A percentile compares a stretch with the other conserved stretches of the same genome.
phyloP scores from a whole-genome alignment of 2,329 filamentous ascomycete genomes.

The Stemphylium beticola region DNA sequence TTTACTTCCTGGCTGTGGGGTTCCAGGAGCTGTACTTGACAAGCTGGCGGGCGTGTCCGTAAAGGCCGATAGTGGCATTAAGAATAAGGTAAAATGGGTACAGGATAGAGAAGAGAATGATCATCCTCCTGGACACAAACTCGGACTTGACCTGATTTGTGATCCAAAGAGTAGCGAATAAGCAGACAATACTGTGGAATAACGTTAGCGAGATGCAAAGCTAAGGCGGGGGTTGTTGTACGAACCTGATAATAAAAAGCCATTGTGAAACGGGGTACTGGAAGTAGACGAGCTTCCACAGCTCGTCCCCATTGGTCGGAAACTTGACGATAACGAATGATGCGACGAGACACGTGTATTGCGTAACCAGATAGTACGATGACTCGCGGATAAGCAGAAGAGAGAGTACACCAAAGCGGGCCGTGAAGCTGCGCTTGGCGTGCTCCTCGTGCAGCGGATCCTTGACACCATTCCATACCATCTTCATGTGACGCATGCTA shows the following conservation, averaged over 20 bases:
- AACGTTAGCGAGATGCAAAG: constrained; percentile 19
- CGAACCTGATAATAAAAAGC: constrained; percentile 55
- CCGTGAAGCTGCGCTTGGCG: constrained; percentile 43
- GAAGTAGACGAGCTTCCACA: constrained; percentile 55
- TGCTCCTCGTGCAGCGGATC: constrained; percentile 35
- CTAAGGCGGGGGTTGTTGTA: constrained; percentile 12
- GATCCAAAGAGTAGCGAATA: constrained; percentile 55
- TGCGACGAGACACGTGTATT: constrained; percentile 55
- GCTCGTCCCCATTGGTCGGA: constrained; percentile 45
- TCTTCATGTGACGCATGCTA: constrained; percentile 51
- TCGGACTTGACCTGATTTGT: constrained; percentile 55
- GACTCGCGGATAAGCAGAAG: constrained; percentile 55
- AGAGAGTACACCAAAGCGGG: constrained; percentile 54
- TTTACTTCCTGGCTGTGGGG: constrained; percentile 51
- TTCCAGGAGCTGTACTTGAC: constrained; percentile 57
- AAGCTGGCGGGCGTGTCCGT: constrained; percentile 55
- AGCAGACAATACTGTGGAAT: constrained; percentile 47
- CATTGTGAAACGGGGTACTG: constrained; percentile 57
- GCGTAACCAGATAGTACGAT: constrained; percentile 58
- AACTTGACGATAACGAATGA: constrained; percentile 56
- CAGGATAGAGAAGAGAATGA: constrained; percentile 51
- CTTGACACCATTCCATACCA: constrained; percentile 52
- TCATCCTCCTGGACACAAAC: constrained; percentile 51
- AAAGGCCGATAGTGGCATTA: constrained; percentile 54
- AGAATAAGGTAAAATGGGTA: constrained; percentile 55